Base-by-base conservation (phyloP, 1,284 basidiomycete species). In the Volvariella surrecta region DNA sequence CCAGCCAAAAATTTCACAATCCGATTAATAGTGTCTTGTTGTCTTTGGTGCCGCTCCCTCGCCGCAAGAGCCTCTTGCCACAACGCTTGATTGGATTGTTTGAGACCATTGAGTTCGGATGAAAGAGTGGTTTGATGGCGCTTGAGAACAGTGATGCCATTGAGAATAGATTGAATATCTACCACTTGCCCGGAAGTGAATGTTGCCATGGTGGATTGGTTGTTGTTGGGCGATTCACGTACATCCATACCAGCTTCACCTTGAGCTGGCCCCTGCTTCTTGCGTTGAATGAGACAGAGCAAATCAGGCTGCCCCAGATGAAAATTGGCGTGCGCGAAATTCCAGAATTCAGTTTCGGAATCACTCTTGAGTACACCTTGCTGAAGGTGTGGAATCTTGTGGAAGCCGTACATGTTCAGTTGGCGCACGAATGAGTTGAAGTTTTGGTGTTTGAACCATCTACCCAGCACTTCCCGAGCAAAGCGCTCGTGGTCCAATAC, bases 361-460 rank as follows among this genome's bases (percentile, higher is more conserved):
- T 89, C 84, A 58, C 79, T 79, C 57, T 80, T 82, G 50, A 98
- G 75, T 24, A 92, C 92, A 37, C 94, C 94, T 60, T 96, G 91
- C 58, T 96, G 93, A 16, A 98, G 79, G 60, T 97, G 93, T 0
- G 93, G 92, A 43, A 95, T 88, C 70, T 93, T 93, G 71, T 92
- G 90, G 60, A 95, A 95, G 37, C 90, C 91, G 61, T 95, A 94
- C 91, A 96, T 96, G 73, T 98, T 97, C 56, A 97, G 76, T 62
- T 98, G 94, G 31, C 94, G 79, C 30, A 97, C 93, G 58, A 98
- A 97, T 35, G 88, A 91, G 39, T 81, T 82, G 60, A 96, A 96
- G 63, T 94, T 95, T 52, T 84, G 81, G 67, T 97, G 94, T 61
- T 97, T 97, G 79, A 97, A 98, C 85, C 89, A 97, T 39, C 82